Conservation (phyloP, 2,329 filamentous ascomycete genomes). For the Scytalidium lignicola region DNA sequence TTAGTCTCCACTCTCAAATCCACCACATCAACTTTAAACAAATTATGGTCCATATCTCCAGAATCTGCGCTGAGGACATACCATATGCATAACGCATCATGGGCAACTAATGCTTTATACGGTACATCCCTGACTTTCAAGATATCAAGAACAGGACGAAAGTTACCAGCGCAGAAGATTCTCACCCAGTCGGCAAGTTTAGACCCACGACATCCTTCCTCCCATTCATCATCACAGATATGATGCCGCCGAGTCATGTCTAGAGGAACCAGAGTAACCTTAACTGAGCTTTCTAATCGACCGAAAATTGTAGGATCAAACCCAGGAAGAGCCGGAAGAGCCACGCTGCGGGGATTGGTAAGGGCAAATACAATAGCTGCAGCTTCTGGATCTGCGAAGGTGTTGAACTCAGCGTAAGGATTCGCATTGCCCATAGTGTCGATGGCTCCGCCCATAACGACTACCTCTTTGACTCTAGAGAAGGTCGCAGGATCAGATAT, state of each 20-base stretch:
- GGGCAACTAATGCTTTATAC: no score
- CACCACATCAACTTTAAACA: no score
- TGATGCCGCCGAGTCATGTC: no score
- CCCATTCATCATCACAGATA: no score
- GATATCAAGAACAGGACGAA: no score
- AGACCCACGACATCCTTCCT: no score
- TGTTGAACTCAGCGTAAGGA: conserved; percentile 88
- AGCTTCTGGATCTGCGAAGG: conserved; percentile 75
- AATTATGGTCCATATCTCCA: conserved; percentile 40
- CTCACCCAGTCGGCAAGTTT: no score
- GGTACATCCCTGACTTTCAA: no score
- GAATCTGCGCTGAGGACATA: conserved; percentile 59
- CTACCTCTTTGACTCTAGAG: conserved; percentile 76
- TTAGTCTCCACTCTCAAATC: conserved; percentile 82
- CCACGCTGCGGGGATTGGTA: conserved; percentile 59
- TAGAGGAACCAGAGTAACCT: no score
- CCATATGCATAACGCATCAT: conserved; percentile 73
- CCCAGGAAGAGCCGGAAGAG: no score
- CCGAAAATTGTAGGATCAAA: no score
- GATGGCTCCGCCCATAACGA: conserved; percentile 88
- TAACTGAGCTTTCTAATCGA: conserved; percentile 53
- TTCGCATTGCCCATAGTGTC: conserved; percentile 71
- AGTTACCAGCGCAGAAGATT: no score
- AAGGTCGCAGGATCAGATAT: conserved; percentile 82
- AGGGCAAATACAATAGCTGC: conserved; percentile 69